A percentile compares a stretch with the other conserved stretches of the same genome.
Evolutionary conservation across 169 alveolate species (phyloP).

Genomic region (Theileria annulata): DNA sequence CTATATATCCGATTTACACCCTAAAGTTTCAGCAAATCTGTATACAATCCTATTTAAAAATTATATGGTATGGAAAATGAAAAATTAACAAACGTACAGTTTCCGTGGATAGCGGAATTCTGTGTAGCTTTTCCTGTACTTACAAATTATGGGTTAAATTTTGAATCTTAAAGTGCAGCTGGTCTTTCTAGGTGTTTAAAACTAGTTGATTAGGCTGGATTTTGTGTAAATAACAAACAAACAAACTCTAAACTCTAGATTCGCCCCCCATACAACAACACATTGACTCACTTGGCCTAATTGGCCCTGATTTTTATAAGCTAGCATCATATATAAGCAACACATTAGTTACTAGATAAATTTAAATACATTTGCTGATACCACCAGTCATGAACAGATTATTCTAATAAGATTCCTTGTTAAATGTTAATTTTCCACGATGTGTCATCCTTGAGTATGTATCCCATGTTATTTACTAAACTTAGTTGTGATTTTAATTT

Average conservation of each 20-base stretch:
- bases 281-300: neutral
- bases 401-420: neutral
- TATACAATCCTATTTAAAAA: neutral
- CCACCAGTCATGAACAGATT: neutral
- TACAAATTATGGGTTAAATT: neutral
- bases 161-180: neutral
- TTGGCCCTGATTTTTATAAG: neutral
- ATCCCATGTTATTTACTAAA: conserved; percentile 23
- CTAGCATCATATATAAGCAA: neutral
- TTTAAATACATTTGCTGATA: neutral
- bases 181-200: neutral
- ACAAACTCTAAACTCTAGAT: neutral
- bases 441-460: conserved; percentile 42
- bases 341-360: neutral
- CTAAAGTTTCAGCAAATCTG: neutral
- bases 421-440: conserved; percentile 35
- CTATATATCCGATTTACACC: neutral
- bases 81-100: neutral
- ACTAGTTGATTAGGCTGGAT: neutral
- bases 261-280: neutral
- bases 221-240: neutral
- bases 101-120: neutral
- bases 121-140: neutral
- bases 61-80: neutral
- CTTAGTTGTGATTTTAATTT: too few species aligned